Base-by-base conservation (phyloP, 345 rosid genomes). In the Garcia nutans region DNA sequence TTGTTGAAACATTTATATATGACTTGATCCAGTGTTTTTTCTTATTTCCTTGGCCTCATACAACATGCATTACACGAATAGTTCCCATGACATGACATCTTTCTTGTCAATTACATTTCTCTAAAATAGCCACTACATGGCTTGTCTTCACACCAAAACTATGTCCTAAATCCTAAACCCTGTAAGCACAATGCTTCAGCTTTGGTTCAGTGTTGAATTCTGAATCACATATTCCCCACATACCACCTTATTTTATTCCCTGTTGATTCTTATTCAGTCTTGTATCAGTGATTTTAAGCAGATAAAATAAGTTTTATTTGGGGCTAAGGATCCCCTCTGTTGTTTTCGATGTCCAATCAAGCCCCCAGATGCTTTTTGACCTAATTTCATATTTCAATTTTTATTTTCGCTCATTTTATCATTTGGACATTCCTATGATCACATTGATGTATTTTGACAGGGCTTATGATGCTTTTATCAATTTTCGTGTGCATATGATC, bases 151-250 rank as follows among this genome's bases (percentile, higher is more conserved):
- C 52, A 42, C 70, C 62, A 56, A 55, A 70, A 54, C 41, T 24
- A n/a, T n/a, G 24, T 5, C 11, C 13, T 28, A 28, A 28, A 28
- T 28, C 41, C 20, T 28, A 61, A 61, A 26, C 17, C 65, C 0
- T 12, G 31, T 57, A 57, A 37, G 41, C 0, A 6, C 41, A 37
- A 37, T 5, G 16, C 65, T 61, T 24, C 17, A 61, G 41, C 16
- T 61, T 61, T 61, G 24, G 12, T 57, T 26, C 24, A 26, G 24
- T 2, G 6, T 61, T 24, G 19, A 44, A 3, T 33, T 24, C 45
- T 70, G 50, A 70, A 70, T 26, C 45, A 37, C 31, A 55, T 47
- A 55, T 33, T 55, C 42, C 22, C 73, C 62, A 55, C 33, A 26
- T 70, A 10, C 70, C 54, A 6, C 1, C 3, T 37, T 37, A 8